Evolutionary conservation across 2,329 filamentous ascomycete species (phyloP).

Genomic region (Aspergillus ustus): DNA sequence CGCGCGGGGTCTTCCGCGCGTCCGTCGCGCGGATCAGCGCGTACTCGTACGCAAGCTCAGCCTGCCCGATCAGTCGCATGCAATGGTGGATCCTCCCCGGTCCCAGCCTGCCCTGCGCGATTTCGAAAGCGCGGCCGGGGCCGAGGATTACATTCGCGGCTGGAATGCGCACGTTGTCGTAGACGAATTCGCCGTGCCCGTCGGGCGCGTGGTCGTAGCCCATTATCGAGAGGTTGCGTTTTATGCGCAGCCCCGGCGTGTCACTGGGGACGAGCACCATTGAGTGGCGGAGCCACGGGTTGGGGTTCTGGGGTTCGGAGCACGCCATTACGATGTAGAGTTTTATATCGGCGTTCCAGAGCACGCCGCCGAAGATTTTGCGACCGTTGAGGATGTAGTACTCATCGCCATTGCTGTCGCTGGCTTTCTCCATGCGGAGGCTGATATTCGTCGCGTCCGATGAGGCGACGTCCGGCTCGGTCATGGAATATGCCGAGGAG

Average conservation of each 20-base stretch:
- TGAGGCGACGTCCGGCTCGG: constrained; percentile 13
- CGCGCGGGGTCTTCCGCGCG: constrained; percentile 8
- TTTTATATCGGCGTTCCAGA: constrained; percentile 11
- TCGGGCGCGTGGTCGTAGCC: constrained; percentile 16
- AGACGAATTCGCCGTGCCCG: constrained; percentile 14
- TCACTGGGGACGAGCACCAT: constrained; percentile 14
- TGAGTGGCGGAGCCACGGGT: constrained; percentile 8
- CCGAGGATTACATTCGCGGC: constrained; percentile 14
- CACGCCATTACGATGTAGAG: constrained; percentile 17
- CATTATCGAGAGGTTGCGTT: constrained; percentile 16
- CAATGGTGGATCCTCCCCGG: constrained; percentile 17
- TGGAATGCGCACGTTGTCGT: constrained; percentile 9
- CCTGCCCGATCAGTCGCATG: constrained; percentile 16
- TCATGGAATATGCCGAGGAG: constrained; percentile 16
- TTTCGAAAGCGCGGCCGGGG: constrained; percentile 10
- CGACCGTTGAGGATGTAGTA: constrained; percentile 15
- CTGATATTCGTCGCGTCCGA: constrained; percentile 18
- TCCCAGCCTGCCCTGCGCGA: constrained; percentile 14
- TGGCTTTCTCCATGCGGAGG: not conserved
- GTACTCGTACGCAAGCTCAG: constrained; percentile 13
- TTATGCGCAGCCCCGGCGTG: constrained; percentile 8
- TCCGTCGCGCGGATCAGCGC: constrained; percentile 11
- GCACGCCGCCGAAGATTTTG: constrained; percentile 11
- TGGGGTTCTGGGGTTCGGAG: constrained; percentile 9
- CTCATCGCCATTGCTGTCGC: constrained; percentile 2